These are phyloP conservation scores for Rhizoclosmatium globosum DNA, from an alignment of 192 early-diverging fungal species.

Conservation along the genomic window DNA sequence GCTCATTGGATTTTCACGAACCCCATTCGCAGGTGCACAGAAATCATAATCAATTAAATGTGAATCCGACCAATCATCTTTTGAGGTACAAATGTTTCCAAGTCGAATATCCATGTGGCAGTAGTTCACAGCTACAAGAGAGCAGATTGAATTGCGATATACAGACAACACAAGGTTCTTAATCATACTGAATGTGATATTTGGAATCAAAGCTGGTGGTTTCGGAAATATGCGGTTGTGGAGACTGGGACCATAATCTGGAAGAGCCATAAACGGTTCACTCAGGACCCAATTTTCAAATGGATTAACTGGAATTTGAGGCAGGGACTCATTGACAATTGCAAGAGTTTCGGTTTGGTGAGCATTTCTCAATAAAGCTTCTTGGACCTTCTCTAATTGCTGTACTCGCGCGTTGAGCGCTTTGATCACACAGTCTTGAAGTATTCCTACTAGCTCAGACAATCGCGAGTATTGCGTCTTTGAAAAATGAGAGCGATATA, in stretches of 20 bases:
- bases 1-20: neutral
- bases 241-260: neutral
- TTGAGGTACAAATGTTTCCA: neutral
- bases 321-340: neutral
- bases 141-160: neutral
- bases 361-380: neutral
- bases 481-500: no score
- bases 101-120: neutral
- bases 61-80: neutral
- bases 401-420: neutral
- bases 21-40: no score
- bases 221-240: neutral
- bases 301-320: neutral
- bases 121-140: neutral
- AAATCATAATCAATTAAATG: neutral
- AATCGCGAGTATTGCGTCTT: no score
- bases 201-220: neutral
- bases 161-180: neutral
- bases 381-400: neutral
- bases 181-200: neutral
- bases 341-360: neutral
- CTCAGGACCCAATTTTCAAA: neutral
- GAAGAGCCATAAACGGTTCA: neutral
- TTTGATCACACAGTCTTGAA: no score
- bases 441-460: no score